Percentiles rank a stretch among this genome's conserved stretches.
Evolutionary conservation across 192 early-diverging fungal species (phyloP).

Genomic region (Coemansia brasiliensis): DNA sequence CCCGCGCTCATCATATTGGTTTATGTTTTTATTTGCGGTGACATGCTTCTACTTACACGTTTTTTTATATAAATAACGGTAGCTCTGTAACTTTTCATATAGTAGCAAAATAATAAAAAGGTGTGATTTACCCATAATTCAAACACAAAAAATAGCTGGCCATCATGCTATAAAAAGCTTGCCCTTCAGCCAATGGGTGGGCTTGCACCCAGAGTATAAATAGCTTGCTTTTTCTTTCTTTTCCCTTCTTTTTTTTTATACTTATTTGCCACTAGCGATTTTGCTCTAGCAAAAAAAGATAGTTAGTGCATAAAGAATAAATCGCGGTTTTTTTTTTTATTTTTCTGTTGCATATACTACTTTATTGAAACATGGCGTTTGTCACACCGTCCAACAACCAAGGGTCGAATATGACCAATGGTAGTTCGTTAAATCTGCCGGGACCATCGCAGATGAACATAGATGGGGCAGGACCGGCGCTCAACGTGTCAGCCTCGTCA

Average conservation of each 20-base stretch:
- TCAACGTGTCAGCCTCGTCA: background rate
- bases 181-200: background rate
- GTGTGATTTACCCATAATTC: too few species aligned
- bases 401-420: constrained; percentile 17
- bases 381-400: constrained; percentile 37
- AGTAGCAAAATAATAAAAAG: too few species aligned
- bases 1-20: too few species aligned
- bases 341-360: background rate
- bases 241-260: background rate
- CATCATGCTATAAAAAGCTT: too few species aligned
- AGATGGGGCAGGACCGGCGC: background rate
- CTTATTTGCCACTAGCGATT: background rate
- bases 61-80: too few species aligned
- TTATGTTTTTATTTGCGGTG: too few species aligned
- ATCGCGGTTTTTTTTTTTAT: background rate
- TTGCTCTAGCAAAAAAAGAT: background rate
- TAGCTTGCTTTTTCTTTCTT: background rate
- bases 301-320: background rate
- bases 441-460: constrained; percentile 12
- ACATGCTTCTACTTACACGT: too few species aligned
- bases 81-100: too few species aligned
- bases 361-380: constrained; percentile 37
- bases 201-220: background rate
- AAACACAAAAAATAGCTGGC: too few species aligned
- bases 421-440: constrained; percentile 25